Base-by-base conservation (phyloP, 106 monocot genomes). In the Xerophyta viscosa region DNA sequence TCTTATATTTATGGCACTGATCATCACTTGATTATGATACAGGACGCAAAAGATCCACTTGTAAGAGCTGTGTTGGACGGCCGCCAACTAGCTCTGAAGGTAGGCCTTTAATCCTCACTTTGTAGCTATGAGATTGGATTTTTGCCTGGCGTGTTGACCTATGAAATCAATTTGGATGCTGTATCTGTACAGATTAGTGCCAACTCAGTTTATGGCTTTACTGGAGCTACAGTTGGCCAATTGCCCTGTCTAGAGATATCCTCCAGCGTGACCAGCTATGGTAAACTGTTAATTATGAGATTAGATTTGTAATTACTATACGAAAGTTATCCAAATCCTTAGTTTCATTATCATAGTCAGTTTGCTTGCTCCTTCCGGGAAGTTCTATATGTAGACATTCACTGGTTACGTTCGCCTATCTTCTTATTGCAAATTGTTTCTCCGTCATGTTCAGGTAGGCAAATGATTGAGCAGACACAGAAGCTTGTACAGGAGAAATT, bases 41-140 rank as follows among this genome's bases (percentile, higher is more conserved):
- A 98, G 98, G 98, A 98, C 68, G 82, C 98, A 51, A 98, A 98
- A 77, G 89, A 98, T 71, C 98, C 98, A 58, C 77, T 98, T 67
- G 98, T 90, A 66, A 90, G 64, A 68, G 98, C 98, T 66, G 98
- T 98, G 21, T 60, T 98, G 58, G 98, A 98, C 77, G 98, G 98
- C 41, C 98, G 90, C 27, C 98, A 98, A 45, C 67, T 98, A 58
- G 98, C 98, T 55, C 61, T 98, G 46, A 98, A 98, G 74, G 98
- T 98, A 72, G 52, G 27, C 13, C 57, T 39, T 30, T 45, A 54
- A 0, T 33, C 58, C 59, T 52, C 12, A 25, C 26, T 25, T 43
- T 48, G 15, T 10, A n/a, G n/a, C n/a, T n/a, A n/a, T n/a, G n/a
- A n/a, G n/a, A n/a, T n/a, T n/a, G n/a, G n/a, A n/a, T 23, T 50